Evolutionary conservation across 2,329 filamentous ascomycete genomes (phyloP).

Genomic region (Phyllosticta citriasiana): DNA sequence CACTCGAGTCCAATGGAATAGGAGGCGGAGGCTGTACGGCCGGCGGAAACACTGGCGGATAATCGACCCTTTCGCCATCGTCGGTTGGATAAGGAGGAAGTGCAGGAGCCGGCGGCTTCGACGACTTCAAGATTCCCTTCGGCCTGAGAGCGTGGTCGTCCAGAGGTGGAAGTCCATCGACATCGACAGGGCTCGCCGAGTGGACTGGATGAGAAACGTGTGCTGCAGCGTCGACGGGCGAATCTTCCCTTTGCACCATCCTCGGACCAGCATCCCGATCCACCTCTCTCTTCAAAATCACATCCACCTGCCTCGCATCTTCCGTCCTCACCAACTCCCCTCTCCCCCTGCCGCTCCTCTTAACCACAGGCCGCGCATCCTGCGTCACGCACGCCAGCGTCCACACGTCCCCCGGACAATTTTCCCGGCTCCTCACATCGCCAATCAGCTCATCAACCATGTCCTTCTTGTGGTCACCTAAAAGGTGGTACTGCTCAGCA

Average conservation of each 20-base stretch:
- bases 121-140: background rate
- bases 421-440: background rate
- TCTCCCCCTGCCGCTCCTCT: background rate
- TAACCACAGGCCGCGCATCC: background rate
- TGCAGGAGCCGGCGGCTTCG: background rate
- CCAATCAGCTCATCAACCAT: background rate
- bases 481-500: slow-evolving; percentile 3
- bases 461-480: background rate
- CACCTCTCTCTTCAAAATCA: background rate
- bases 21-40: background rate
- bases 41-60: background rate
- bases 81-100: background rate
- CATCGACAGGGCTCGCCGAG: background rate
- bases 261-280: background rate
- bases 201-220: background rate
- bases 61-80: background rate
- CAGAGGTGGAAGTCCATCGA: background rate
- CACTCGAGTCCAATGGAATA: background rate
- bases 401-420: background rate
- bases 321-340: background rate
- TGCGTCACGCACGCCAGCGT: slow-evolving; percentile 2
- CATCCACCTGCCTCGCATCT: slow-evolving; percentile 3
- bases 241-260: background rate
- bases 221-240: background rate
- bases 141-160: background rate